Evolutionary conservation across 2,329 filamentous ascomycete genomes (phyloP).

Genomic region (Penicillium sp.): DNA sequence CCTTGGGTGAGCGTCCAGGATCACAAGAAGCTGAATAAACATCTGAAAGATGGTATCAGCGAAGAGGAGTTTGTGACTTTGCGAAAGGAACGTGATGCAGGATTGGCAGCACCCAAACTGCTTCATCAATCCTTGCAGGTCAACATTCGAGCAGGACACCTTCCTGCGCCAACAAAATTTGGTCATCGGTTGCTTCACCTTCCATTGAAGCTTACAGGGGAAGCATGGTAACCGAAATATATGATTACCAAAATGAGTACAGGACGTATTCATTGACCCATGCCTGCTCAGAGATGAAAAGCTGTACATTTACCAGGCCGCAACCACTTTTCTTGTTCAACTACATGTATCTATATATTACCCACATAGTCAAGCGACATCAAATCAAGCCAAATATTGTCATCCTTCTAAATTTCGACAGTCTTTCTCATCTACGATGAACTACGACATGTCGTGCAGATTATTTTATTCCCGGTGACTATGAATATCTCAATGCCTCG

Average conservation of each 20-base stretch:
- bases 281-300: neutral
- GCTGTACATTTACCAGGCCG: neutral
- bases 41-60: constrained; percentile 46
- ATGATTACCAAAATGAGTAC: neutral
- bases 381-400: neutral
- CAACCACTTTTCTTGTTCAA: neutral
- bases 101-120: constrained; percentile 48
- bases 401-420: neutral
- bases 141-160: constrained; percentile 52
- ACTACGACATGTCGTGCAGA: neutral
- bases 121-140: constrained; percentile 55
- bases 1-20: constrained; percentile 49
- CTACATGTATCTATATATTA: neutral
- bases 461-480: no score
- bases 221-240: constrained; percentile 22
- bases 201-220: constrained; percentile 29
- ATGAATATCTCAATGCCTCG: no score
- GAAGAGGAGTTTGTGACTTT: constrained; percentile 49
- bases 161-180: constrained; percentile 38
- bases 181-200: constrained; percentile 33
- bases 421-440: neutral
- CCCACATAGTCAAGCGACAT: neutral
- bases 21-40: constrained; percentile 51
- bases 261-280: neutral
- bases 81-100: constrained; percentile 47